Conservation (phyloP, 169 alveolate genomes). For the Theileria luwenshuni region DNA sequence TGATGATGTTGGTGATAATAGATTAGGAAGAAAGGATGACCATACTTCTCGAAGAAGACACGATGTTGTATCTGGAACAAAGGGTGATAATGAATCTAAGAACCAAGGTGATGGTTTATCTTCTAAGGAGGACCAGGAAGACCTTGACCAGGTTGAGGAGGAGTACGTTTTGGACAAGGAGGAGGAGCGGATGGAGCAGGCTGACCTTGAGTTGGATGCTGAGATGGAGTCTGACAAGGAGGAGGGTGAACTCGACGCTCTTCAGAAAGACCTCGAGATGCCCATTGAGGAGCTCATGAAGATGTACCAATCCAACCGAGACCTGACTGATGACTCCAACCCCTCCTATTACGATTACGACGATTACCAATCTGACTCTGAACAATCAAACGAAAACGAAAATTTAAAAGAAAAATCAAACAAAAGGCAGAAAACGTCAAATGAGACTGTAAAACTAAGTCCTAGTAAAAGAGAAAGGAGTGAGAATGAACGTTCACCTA, state of each 20-base stretch:
- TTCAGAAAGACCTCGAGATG: constrained; percentile 56
- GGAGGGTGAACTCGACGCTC: constrained; percentile 39
- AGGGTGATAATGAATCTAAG: background rate
- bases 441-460: background rate
- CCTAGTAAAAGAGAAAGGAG: background rate
- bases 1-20: background rate
- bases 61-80: background rate
- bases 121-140: constrained; percentile 16
- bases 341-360: background rate
- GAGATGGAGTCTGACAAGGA: constrained; percentile 52
- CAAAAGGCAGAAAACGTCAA: constrained; percentile 29
- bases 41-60: too few relatives aligned
- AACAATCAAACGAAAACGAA: too few relatives aligned
- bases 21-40: background rate
- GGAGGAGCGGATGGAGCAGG: constrained; percentile 41
- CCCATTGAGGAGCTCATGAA: constrained; percentile 52
- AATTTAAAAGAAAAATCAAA: background rate
- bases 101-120: background rate
- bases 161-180: constrained; percentile 42
- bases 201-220: constrained; percentile 58
- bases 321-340: constrained; percentile 10
- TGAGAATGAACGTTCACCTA: background rate
- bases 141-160: constrained; percentile 25
- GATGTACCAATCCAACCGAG: constrained; percentile 27
- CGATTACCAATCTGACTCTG: background rate